Evolutionary conservation across 2,329 filamentous ascomycete species (phyloP), one percentile per base, ranked within the genome.

Genomic region (Hymenoscyphus infarciens): DNA sequence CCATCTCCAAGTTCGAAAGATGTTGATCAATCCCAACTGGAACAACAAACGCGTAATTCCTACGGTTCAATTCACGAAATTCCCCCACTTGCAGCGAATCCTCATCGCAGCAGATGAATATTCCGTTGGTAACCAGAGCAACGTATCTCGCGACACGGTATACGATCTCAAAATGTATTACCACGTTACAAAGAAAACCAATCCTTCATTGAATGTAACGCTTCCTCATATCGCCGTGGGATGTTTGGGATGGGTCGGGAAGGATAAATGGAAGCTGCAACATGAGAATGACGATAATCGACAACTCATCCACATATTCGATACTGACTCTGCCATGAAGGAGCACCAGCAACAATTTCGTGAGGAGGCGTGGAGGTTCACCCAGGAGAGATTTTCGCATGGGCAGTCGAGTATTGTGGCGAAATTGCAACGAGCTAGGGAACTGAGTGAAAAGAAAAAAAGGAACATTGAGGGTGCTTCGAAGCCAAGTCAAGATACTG

Each of bases 1-100:
- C 5, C 35, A 68, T 4, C 33, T 53, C 8, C 54, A 56, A 6
- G 27, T 68, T 1, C 58, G 61, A 16, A 69, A 67, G 16, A 64
- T 70, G 45, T 69, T 70, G 67, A 64, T 69, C 3, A 65, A 68
- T 64, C 67, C 69, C 1, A 69, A 68, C 35, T 68, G 64, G 57
- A 67, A 54, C 13, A 62, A 66, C 3, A 25, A 67, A 7, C 60
- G 63, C 5, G 66, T 64, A 45, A 59, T 53, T 22, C 68, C 67
- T 0, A 62, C 60, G 2, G 59, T 66, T 19, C 29, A 25, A 15
- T 64, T 68, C 35, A 63, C 66, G 31, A 63, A 61, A 19, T 53
- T 71, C 4, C 31, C 60, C 3, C 27, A 16, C 1, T 49, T 69
- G 2, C 59, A 67, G 27, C 22, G 55, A 16, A 22, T 71, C 4